Conservation (phyloP, 2,329 filamentous ascomycete species). For the Ceratocystiopsis brevicomis region DNA sequence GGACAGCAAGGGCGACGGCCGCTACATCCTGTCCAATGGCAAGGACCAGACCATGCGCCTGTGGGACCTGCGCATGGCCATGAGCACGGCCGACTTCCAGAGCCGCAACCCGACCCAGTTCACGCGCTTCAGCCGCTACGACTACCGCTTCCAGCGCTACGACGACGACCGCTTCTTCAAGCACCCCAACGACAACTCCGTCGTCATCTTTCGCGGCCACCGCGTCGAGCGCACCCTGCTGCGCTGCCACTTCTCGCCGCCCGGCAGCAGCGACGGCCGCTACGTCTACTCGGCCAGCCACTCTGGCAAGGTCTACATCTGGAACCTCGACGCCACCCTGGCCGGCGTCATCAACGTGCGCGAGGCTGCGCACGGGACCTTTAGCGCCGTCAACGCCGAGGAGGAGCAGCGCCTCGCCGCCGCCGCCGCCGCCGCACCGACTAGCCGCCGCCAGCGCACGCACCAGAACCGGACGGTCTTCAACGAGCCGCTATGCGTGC, state of each 20-base stretch:
- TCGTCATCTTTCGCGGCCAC: constrained; percentile 88
- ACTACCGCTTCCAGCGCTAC: constrained; percentile 55
- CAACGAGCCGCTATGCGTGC: constrained; percentile 43
- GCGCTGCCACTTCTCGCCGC: constrained; percentile 84
- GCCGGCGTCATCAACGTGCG: constrained; percentile 64
- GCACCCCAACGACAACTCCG: constrained; percentile 70
- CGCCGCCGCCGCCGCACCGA: neutral
- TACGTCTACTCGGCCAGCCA: constrained; percentile 89
- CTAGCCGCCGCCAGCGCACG: too few species aligned
- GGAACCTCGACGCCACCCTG: constrained; percentile 72
- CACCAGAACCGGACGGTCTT: neutral
- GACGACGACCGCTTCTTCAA: constrained; percentile 50
- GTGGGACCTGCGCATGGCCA: constrained; percentile 86
- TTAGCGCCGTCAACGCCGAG: neutral
- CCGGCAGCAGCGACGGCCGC: constrained; percentile 65
- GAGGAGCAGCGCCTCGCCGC: constrained; percentile 1
- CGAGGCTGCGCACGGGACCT: constrained; percentile 32
- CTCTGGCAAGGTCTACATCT: constrained; percentile 78
- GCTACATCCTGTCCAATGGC: constrained; percentile 79
- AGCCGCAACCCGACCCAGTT: constrained; percentile 35
- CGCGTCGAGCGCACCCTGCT: constrained; percentile 78
- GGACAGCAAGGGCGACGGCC: constrained; percentile 50
- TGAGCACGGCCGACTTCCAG: constrained; percentile 47
- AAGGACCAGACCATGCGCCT: constrained; percentile 97
- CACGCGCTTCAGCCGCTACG: constrained; percentile 52